Conservation (phyloP, 1,284 basidiomycete genomes). For the Moesziomyces antarcticus region DNA sequence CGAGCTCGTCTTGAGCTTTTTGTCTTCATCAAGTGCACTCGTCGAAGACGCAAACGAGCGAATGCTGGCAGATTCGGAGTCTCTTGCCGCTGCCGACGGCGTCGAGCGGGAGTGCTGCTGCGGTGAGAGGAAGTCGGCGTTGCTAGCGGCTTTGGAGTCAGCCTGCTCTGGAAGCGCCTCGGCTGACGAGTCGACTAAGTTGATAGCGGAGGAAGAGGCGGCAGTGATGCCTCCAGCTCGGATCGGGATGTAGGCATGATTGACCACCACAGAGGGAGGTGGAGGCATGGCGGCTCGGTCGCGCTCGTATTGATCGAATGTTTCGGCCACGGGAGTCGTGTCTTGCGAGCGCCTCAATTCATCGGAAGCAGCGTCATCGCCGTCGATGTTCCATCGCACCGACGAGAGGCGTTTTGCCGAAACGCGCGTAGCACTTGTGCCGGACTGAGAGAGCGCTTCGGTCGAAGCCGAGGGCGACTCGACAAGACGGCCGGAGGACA, state of each 20-base stretch:
- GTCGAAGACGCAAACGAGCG: slow-evolving; percentile 11
- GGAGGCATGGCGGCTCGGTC: slow-evolving; percentile 35
- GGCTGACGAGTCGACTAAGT: not conserved
- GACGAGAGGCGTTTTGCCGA: slow-evolving; percentile 30
- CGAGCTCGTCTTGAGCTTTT: slow-evolving; percentile 21
- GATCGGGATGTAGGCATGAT: slow-evolving; percentile 40
- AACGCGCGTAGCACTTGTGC: slow-evolving; percentile 6
- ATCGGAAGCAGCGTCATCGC: not conserved
- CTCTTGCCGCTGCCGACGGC: not conserved
- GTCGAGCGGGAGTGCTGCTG: not conserved
- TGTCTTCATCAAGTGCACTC: slow-evolving; percentile 1
- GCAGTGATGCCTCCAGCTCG: slow-evolving; percentile 35
- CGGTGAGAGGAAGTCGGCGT: slow-evolving; percentile 7
- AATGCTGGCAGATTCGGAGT: slow-evolving; percentile 16
- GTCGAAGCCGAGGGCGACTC: slow-evolving; percentile 33
- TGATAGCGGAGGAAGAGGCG: slow-evolving; percentile 15
- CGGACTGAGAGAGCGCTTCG: slow-evolving; percentile 14
- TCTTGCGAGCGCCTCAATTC: slow-evolving; percentile 8
- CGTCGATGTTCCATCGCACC: slow-evolving; percentile 38
- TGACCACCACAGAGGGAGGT: slow-evolving; percentile 35
- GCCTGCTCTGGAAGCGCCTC: not conserved
- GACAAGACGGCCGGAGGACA: slow-evolving; percentile 9
- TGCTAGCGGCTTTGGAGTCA: not conserved
- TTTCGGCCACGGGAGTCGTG: slow-evolving; percentile 12
- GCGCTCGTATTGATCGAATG: slow-evolving; percentile 10